Evolutionary conservation across 306 rosid genomes (phyloP), one percentile per base, ranked within the genome.

Genomic region (Cucumis sativus): DNA sequence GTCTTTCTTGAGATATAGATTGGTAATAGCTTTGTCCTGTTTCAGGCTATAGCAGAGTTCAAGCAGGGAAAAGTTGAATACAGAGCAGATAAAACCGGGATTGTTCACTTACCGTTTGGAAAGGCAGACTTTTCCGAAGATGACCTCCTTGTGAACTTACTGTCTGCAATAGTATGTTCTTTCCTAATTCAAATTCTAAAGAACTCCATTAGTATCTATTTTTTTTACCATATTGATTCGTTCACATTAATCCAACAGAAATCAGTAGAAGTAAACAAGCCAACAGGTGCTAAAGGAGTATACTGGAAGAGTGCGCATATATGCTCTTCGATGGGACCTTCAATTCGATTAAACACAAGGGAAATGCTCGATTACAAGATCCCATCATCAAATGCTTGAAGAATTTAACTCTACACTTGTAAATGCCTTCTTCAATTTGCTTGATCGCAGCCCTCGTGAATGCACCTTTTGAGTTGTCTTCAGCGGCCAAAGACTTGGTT

Each of bases 241-340:
- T 70, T 64, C 17, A 6, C 37, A 61, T 61, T 65, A 67, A 79
- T 83, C 61, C 71, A 45, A 61, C 96, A 96, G 99, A 96, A 83
- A 92, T 96, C 99, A 3, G 83, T 96, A 37, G 99, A 96, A 73
- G 56, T 93, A 51, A 96, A 96, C 78, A 96, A 96, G 84, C 98
- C 98, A 33, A 35, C 96, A 0, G 98, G 98, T 35, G 98, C 98
- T 0, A 95, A 92, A 79, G 99, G 99, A 14, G 96, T 96, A 58
- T 96, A 96, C 88, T 96, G 99, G 99, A 96, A 92, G 82, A 96
- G 99, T 30, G 98, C 96, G 1, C 96, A 89, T 61, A 76, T 96
- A 78, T 96, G 99, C 89, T 96, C 98, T 1, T 88, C 99, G 7
- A 96, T 96, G 99, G 99, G 99, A 23, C 99, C 99, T 79, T 96